These are phyloP conservation scores for Ogataea salicorniae DNA, from an alignment of 805 yeast genomes.

Conservation along the genomic window DNA sequence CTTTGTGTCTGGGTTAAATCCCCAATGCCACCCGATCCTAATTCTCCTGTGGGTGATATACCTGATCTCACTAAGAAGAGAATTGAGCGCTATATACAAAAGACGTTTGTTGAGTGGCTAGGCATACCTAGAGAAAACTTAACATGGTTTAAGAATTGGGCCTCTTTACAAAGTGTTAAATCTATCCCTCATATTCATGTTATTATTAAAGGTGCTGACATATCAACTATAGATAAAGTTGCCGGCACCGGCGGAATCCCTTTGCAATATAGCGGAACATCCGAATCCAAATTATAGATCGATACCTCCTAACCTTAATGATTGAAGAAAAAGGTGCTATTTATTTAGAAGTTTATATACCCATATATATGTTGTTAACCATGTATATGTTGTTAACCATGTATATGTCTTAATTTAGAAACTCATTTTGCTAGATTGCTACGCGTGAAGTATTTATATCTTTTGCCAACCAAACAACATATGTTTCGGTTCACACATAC, in stretches of 20 bases:
- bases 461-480: no score
- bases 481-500: no score
- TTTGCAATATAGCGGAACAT: constrained; percentile 3
- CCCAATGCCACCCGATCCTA: constrained; percentile 46
- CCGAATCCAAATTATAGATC: not conserved
- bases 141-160: constrained; percentile 71
- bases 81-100: constrained; percentile 41
- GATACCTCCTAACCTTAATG: no score
- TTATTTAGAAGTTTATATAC: no score
- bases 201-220: constrained; percentile 37
- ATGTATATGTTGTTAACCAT: no score
- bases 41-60: constrained; percentile 46
- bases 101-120: constrained; percentile 43
- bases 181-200: constrained; percentile 70
- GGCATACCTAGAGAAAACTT: constrained; percentile 36
- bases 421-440: no score
- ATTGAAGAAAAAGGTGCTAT: no score
- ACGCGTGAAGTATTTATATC: no score
- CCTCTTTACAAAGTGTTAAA: constrained; percentile 60
- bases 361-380: no score
- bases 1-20: constrained; percentile 65
- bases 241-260: constrained; percentile 20
- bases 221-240: constrained; percentile 20
- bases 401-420: no score
- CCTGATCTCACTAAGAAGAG: constrained; percentile 34